Conservation (phyloP, 2,329 filamentous ascomycete genomes). For the Rhinocladiella similis region DNA sequence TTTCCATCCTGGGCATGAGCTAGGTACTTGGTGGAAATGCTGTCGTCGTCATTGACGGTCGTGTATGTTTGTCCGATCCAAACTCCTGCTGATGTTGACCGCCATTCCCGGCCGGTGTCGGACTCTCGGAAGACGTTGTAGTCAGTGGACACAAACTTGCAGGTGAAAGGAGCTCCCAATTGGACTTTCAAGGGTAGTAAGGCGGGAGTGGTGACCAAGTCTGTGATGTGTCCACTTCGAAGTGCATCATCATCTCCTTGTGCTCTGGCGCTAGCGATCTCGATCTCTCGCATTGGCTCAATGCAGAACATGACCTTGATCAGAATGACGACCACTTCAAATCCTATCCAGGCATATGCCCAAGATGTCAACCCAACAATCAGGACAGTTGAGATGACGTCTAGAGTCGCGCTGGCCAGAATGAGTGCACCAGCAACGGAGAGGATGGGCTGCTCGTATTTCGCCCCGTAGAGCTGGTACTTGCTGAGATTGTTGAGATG, state of each 20-base stretch:
- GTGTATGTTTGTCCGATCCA: slow-evolving; percentile 2
- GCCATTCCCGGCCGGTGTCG: slow-evolving; percentile 2
- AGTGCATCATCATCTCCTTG: neutral
- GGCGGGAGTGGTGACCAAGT: neutral
- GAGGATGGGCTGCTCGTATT: slow-evolving; percentile 5
- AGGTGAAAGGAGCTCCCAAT: neutral
- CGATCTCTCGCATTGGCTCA: slow-evolving; percentile 5
- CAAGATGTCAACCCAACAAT: slow-evolving; percentile 5
- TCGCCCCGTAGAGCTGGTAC: slow-evolving; percentile 3
- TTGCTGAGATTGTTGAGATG: slow-evolving; percentile 4
- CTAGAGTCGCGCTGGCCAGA: neutral
- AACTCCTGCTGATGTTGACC: slow-evolving; percentile 6
- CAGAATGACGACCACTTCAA: slow-evolving; percentile 6
- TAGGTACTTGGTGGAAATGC: neutral
- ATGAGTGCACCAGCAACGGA: slow-evolving; percentile 1
- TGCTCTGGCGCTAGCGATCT: neutral
- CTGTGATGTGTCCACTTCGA: neutral
- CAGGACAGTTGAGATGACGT: slow-evolving; percentile 3
- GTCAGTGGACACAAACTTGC: neutral
- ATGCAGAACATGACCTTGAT: slow-evolving; percentile 5
- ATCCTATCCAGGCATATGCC: slow-evolving; percentile 6
- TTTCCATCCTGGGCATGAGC: neutral
- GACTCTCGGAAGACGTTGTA: neutral
- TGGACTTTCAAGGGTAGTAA: neutral
- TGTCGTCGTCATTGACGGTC: neutral